phyloP scores from a whole-genome alignment of 2,329 filamentous ascomycete genomes.

The Stachybotrys elegans region DNA sequence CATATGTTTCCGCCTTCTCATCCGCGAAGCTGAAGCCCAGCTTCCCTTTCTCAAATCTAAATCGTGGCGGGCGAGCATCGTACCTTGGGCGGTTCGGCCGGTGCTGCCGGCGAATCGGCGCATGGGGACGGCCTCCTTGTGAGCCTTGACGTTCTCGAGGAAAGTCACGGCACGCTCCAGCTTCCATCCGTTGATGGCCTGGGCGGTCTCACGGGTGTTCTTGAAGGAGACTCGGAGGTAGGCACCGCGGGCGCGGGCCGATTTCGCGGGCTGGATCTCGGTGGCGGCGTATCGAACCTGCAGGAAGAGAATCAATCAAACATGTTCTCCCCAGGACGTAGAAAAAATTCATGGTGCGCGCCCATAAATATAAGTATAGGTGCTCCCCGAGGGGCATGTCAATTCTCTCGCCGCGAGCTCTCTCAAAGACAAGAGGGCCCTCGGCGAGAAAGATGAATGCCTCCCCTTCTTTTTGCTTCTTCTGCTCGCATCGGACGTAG shows the following conservation, averaged over 20 bases:
- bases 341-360: constrained; percentile 4
- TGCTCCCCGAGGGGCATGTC: not conserved
- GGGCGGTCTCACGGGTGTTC: constrained; percentile 99
- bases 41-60: not conserved
- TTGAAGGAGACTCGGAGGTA: constrained; percentile 99
- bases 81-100: constrained; percentile 96
- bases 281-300: constrained; percentile 96
- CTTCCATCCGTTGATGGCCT: constrained; percentile 99
- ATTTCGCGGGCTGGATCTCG: constrained; percentile 83
- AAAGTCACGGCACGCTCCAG: constrained; percentile 89
- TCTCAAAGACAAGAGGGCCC: constrained; percentile 2
- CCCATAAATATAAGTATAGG: not conserved
- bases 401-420: not conserved
- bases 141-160: constrained; percentile 96
- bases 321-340: not conserved
- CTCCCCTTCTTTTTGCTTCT: constrained; percentile 12
- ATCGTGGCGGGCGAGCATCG: constrained; percentile 44
- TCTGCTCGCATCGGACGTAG: constrained; percentile 12
- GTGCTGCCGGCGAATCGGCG: constrained; percentile 94
- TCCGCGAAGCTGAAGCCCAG: not conserved
- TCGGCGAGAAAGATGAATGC: not conserved
- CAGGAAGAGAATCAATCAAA: constrained; percentile 1
- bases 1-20: too few relatives aligned
- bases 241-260: constrained; percentile 94
- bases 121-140: constrained; percentile 98